Base-by-base conservation (phyloP, 1,284 basidiomycete genomes). In the Ceratobasidium sp. region DNA sequence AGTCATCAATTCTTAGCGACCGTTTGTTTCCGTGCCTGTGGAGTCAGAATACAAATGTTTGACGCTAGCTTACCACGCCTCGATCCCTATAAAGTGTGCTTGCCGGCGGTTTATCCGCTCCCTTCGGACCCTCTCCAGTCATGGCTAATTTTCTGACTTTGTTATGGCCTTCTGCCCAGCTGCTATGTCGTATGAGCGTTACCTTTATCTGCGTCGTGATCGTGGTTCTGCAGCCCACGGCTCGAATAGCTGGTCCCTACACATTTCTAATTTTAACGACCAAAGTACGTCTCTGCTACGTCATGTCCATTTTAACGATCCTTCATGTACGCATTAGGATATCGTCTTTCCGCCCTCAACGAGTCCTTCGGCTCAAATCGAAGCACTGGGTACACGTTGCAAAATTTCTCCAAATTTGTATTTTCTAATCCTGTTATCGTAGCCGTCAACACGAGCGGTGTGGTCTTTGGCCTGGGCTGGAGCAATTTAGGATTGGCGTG, bases 261-360 rank as follows among this genome's bases (percentile, higher is more conserved):
- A 48, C 55, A 8, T 71, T 48, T 59, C 57, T 71, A 34, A 52
- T 71, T 2, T 18, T 71, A 21, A 71, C 55, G 41, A 55, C 57
- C 67, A 71, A 71, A 57, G 67, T 71, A 34, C n/a, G 62, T n/a
- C 34, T 1, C 8, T 28, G 12, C 32, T 23, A 41, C 21, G 23
- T 18, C 32, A 18, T 28, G 41, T n/a, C 16, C 45, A 18, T 21
- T 21, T 26, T 23, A 16, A 34, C 18, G 28, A 8, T 23, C 57
- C 30, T 26, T 39, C 36, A 43, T 9, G 39, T 36, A 3, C 21
- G 23, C 1, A 1, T 26, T 41, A 71, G 73, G 84, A 85, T 72
- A 80, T 85, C 6, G 81, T 84, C 45, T 86, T 86, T 76, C 82
- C 82, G 9, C 81, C 83, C 0, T 84, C 86, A 73, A 82, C 83